These are phyloP conservation scores for Lentinula raphanica DNA, from an alignment of 768 basidiomycete genomes.

Conservation along the genomic window DNA sequence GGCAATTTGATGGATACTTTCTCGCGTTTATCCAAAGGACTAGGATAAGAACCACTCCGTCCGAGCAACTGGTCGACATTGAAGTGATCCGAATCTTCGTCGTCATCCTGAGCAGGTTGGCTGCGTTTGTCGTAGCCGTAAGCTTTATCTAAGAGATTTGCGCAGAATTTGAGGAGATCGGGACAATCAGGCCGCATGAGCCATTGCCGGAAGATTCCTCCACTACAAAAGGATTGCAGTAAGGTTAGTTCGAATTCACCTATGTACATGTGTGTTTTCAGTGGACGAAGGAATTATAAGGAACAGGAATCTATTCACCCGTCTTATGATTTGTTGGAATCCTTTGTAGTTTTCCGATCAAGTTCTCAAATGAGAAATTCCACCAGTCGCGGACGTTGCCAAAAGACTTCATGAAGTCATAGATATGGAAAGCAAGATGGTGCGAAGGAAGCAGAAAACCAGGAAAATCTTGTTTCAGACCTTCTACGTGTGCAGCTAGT, in stretches of 20 bases:
- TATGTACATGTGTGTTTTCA: no score
- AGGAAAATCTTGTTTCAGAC: conserved; percentile 7
- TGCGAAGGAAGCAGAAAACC: conserved; percentile 9
- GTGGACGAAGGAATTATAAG: no score
- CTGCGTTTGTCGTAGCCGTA: no score
- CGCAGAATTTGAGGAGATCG: background rate
- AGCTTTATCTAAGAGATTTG: no score
- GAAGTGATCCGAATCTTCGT: no score
- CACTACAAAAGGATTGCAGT: conserved; percentile 13
- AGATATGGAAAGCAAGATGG: conserved; percentile 12
- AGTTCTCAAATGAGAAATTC: conserved; percentile 19
- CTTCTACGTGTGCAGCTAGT: conserved; percentile 8
- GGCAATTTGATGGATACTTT: background rate
- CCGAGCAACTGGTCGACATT: background rate
- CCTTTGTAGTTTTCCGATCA: conserved; percentile 18
- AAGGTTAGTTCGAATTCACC: conserved; percentile 11
- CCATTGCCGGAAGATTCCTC: conserved; percentile 10
- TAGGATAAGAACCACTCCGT: no score
- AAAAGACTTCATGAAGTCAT: conserved; percentile 13
- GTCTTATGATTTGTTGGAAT: conserved; percentile 19
- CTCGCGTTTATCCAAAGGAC: no score
- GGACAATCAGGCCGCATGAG: conserved; percentile 10
- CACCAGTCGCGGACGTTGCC: conserved; percentile 18
- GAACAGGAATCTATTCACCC: conserved; percentile 8
- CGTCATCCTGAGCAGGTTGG: no score